Percentiles rank a stretch among this genome's conserved stretches.
Conservation (phyloP, 2,329 filamentous ascomycete genomes). For the Aspergillus phoenicis region DNA sequence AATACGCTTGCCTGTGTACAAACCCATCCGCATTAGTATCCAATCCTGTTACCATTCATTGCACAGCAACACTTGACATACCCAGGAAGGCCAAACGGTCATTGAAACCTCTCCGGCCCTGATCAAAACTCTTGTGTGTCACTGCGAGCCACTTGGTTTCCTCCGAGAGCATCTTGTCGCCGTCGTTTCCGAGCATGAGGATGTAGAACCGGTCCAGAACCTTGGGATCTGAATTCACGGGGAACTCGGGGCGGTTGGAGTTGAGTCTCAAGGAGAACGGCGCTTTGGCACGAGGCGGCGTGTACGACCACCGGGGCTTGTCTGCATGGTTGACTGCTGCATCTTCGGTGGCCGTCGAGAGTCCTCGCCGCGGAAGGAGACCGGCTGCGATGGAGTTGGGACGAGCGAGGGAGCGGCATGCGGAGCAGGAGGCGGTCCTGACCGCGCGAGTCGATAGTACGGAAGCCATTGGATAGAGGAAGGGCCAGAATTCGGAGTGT, state of each 20-base stretch:
- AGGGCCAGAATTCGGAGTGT: constrained; percentile 16
- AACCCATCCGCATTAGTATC: constrained; percentile 5
- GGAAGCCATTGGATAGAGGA: constrained; percentile 49
- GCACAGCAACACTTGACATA: constrained; percentile 45
- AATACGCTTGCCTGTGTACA: constrained; percentile 60
- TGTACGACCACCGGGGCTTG: constrained; percentile 69
- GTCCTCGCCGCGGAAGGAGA: constrained; percentile 26
- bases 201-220: constrained; percentile 77
- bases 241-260: constrained; percentile 52
- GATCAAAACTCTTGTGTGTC: constrained; percentile 98
- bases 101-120: constrained; percentile 91
- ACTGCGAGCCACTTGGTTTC: constrained; percentile 96
- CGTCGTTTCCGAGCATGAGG: constrained; percentile 71
- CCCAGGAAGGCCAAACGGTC: constrained; percentile 87
- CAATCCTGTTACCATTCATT: background rate
- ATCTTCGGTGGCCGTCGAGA: constrained; percentile 34
- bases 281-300: constrained; percentile 69
- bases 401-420: constrained; percentile 31
- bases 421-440: constrained; percentile 38
- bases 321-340: constrained; percentile 35
- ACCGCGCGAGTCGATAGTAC: constrained; percentile 47
- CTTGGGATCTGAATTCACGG: constrained; percentile 72
- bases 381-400: constrained; percentile 20
- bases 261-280: constrained; percentile 54
- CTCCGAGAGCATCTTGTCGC: constrained; percentile 75